These are phyloP conservation scores for Eucalyptus coolabah DNA, from an alignment of 345 rosid species.

Conservation along the genomic window DNA sequence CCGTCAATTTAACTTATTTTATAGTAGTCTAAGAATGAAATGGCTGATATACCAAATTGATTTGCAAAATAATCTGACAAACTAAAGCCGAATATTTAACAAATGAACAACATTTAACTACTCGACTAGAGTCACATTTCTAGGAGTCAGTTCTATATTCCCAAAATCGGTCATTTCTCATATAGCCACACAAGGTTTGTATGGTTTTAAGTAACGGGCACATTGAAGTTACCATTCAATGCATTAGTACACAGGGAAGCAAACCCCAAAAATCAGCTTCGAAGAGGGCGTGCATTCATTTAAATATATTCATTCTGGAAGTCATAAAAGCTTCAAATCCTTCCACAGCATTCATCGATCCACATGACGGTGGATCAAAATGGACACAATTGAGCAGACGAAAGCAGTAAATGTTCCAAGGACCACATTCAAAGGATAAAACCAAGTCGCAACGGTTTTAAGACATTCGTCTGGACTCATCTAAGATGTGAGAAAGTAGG, in stretches of 20 bases:
- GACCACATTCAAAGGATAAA: background rate
- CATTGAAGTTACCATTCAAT: too few species aligned
- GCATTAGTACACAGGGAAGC: too few species aligned
- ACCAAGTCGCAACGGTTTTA: background rate
- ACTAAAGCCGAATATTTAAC: background rate
- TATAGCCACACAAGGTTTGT: background rate
- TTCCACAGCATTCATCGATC: background rate
- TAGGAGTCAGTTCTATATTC: background rate
- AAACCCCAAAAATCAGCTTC: too few species aligned
- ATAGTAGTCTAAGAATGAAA: too few species aligned
- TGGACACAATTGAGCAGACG: background rate
- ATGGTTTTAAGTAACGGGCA: too few species aligned
- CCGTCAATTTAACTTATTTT: too few species aligned
- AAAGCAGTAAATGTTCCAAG: background rate
- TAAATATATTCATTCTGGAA: too few species aligned
- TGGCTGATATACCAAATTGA: too few species aligned
- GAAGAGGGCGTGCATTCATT: too few species aligned
- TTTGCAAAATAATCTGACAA: background rate
- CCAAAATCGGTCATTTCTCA: background rate
- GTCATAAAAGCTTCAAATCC: too few species aligned
- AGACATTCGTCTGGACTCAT: background rate
- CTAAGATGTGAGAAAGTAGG: background rate
- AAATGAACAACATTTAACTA: background rate
- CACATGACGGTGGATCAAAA: background rate
- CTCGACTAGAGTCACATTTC: background rate